These are phyloP conservation scores for Lecanicillium sp. DNA, from an alignment of 2,329 filamentous ascomycete species.

Conservation along the genomic window DNA sequence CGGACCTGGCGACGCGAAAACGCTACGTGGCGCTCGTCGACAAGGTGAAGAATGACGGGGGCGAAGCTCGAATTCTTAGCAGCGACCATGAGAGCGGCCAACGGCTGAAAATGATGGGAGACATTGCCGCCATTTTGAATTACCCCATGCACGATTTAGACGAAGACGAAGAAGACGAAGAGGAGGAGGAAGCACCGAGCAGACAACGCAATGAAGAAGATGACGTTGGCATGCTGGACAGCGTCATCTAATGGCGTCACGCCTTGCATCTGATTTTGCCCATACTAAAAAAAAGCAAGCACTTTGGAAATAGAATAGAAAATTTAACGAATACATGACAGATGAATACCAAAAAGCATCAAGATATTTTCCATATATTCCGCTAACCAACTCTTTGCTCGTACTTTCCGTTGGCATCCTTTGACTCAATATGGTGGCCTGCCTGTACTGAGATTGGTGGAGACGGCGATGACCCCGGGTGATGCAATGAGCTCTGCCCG, in stretches of 20 bases:
- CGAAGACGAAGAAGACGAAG: conserved; percentile 50
- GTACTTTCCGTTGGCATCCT: too few species aligned
- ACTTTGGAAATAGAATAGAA: not conserved
- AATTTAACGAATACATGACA: not conserved
- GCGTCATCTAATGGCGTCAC: conserved; percentile 26
- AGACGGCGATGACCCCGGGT: too few species aligned
- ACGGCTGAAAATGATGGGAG: conserved; percentile 72
- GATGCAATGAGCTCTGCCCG: too few species aligned
- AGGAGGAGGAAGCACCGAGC: conserved; percentile 11
- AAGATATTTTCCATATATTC: too few species aligned
- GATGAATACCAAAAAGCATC: not conserved
- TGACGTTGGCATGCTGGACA: conserved; percentile 21
- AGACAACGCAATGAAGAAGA: conserved; percentile 18
- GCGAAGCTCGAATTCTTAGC: conserved; percentile 82
- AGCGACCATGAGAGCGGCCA: conserved; percentile 91
- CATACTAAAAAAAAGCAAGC: conserved; percentile 8
- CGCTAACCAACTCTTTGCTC: too few species aligned
- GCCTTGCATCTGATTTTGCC: too few species aligned
- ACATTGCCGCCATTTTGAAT: conserved; percentile 83
- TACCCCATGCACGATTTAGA: conserved; percentile 80
- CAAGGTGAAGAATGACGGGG: conserved; percentile 76
- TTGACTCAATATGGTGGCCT: too few species aligned
- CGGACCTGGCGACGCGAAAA: conserved; percentile 67
- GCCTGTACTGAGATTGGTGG: too few species aligned
- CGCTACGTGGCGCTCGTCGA: conserved; percentile 83